These are phyloP conservation scores for Ganoderma sinense DNA, from an alignment of 1,284 basidiomycete species.

Conservation along the genomic window DNA sequence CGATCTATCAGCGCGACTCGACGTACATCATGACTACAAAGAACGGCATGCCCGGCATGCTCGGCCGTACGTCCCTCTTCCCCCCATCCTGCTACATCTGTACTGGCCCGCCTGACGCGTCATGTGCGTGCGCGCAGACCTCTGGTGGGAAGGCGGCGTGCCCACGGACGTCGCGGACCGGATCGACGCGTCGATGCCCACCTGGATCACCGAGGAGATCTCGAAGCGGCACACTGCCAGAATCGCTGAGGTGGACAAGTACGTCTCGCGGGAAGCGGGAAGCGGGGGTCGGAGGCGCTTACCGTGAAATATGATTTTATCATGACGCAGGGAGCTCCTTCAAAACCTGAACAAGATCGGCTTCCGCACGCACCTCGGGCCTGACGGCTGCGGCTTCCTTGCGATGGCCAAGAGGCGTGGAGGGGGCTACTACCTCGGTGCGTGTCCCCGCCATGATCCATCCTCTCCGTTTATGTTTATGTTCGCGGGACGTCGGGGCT, in stretches of 20 bases:
- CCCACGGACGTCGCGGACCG: conserved; percentile 61
- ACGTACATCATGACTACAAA: conserved; percentile 68
- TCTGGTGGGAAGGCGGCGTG: conserved; percentile 60
- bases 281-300: neutral
- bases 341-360: conserved; percentile 64
- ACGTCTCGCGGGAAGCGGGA: conserved; percentile 13
- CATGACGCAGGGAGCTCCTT: conserved; percentile 52
- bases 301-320: neutral
- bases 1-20: conserved; percentile 68
- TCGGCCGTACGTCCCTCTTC: conserved; percentile 40
- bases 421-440: conserved; percentile 54
- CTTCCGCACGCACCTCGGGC: conserved; percentile 64
- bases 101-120: neutral
- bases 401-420: conserved; percentile 47
- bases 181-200: conserved; percentile 59
- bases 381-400: conserved; percentile 60
- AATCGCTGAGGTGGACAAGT: conserved; percentile 63
- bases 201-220: conserved; percentile 51
- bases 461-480: too few species aligned
- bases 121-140: conserved; percentile 37
- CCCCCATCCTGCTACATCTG: neutral
- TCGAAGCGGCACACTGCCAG: conserved; percentile 52
- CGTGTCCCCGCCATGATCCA: conserved; percentile 7
- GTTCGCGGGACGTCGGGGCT: too few species aligned
- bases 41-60: conserved; percentile 48